phyloP scores from a whole-genome alignment of 345 rosid genomes.

The Euphorbia pulcherrima region DNA sequence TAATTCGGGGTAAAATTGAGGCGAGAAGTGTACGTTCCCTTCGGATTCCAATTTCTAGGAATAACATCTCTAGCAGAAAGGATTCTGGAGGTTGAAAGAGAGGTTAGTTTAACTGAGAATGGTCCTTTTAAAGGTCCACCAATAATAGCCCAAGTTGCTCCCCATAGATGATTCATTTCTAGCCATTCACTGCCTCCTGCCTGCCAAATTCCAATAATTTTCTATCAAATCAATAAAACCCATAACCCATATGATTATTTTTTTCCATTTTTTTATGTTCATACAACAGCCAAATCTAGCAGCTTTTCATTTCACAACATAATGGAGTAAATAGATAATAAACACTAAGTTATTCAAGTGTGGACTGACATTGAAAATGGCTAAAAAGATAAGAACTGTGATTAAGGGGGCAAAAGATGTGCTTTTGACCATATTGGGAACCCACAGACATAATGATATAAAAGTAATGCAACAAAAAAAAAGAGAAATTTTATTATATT shows the following conservation, averaged over 20 bases:
- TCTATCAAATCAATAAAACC: too few species aligned
- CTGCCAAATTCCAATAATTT: too few species aligned
- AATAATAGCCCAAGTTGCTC: slow-evolving; percentile 78
- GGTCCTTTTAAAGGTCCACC: slow-evolving; percentile 85
- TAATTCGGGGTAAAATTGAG: slow-evolving; percentile 76
- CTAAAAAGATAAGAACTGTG: slow-evolving; percentile 4
- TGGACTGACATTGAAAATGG: slow-evolving; percentile 34
- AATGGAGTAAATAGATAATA: background rate
- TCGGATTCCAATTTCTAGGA: slow-evolving; percentile 81
- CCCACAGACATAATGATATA: background rate
- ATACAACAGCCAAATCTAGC: background rate
- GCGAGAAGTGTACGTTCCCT: slow-evolving; percentile 85
- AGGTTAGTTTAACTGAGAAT: slow-evolving; percentile 77
- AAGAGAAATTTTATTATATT: too few species aligned
- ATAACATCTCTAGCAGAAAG: slow-evolving; percentile 84
- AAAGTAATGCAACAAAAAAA: too few species aligned
- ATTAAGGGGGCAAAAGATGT: slow-evolving; percentile 11
- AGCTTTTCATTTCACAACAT: background rate
- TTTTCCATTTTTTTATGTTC: too few species aligned
- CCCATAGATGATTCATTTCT: slow-evolving; percentile 94
- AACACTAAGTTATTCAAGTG: background rate
- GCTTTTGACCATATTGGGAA: slow-evolving; percentile 18
- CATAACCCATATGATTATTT: too few species aligned
- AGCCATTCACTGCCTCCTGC: slow-evolving; percentile 66
- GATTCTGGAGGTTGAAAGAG: slow-evolving; percentile 56